Evolutionary conservation across 2,329 filamentous ascomycete species (phyloP), one percentile per base, ranked within the genome.

Genomic region (Trichoderma atrobrunneum): DNA sequence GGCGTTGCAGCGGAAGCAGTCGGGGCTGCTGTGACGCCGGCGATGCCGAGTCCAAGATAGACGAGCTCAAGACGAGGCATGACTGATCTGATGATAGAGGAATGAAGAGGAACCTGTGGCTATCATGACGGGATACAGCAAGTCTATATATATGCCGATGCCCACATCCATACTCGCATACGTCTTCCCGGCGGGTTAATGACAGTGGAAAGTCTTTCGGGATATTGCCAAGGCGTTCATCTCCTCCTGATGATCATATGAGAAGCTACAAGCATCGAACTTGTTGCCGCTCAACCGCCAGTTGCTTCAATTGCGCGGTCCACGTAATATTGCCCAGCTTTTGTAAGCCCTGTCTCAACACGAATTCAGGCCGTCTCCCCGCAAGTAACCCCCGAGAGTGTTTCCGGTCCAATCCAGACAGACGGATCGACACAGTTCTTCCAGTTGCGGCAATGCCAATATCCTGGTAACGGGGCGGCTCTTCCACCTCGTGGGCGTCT

Each of bases 31-130:
- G 62, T 28, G 30, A 62, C 71, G 0, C 51, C 64, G 26, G 71
- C 62, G 39, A 62, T 43, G 60, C 65, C 60, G 51, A 72, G 60
- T 18, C 71, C 71, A 28, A 72, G 65, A 24, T n/a, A 54, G 6
- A 48, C 8, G 21, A 62, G 56, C 64, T 72, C 34, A 51, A 32
- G 65, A 11, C 24, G 36, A 69, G 57, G 34, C 65, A 69, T 69
- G 12, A 21, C 7, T 51, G 14, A 60, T 4, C 2, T 12, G 28
- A 12, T 18, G 12, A 5, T 3, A 5, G 16, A 28, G 16, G 24
- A 28, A 11, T 43, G 32, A 67, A 16, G 34, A 30, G 63, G 32
- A 24, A 18, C 11, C 3, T 6, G 3, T 7, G 7, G 34, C 6
- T 11, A 30, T 16, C 6, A 5, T 59, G 21, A 16, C 7, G 12